Percentiles rank a stretch among this genome's conserved stretches.
phyloP scores from a whole-genome alignment of 140 eudicot genomes.

The Ambrosia hybrid region DNA sequence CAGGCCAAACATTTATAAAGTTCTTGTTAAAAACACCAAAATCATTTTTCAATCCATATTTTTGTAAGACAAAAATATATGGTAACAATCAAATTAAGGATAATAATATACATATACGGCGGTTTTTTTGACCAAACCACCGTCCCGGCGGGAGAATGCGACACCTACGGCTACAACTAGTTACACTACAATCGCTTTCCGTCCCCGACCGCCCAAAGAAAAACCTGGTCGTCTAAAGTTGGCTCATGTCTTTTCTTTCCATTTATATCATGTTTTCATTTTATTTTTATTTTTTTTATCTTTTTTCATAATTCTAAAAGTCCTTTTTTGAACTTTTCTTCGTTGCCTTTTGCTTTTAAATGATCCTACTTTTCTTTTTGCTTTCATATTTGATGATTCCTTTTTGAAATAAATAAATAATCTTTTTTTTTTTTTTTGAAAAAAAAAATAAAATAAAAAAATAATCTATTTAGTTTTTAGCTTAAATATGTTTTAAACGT shows the following conservation, averaged over 20 bases:
- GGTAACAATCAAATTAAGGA: slow-evolving; percentile 3
- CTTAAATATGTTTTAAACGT: background rate
- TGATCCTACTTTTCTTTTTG: slow-evolving; percentile 6
- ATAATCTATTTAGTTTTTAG: background rate
- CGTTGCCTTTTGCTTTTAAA: background rate
- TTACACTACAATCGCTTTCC: slow-evolving; percentile 29
- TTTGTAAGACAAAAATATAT: too few relatives aligned
- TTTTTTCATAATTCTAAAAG: slow-evolving; percentile 13
- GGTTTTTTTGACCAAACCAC: slow-evolving; percentile 37
- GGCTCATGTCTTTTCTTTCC: slow-evolving; percentile 31
- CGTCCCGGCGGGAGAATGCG: slow-evolving; percentile 19
- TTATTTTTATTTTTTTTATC: too few relatives aligned
- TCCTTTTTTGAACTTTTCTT: slow-evolving; percentile 14
- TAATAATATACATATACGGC: background rate
- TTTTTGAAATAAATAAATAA: background rate
- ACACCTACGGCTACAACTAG: background rate
- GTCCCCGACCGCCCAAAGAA: slow-evolving; percentile 44
- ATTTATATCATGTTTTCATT: too few relatives aligned
- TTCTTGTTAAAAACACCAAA: too few relatives aligned
- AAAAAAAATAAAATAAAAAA: too few relatives aligned
- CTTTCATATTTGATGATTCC: slow-evolving; percentile 9
- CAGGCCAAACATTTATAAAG: too few relatives aligned
- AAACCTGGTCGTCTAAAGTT: slow-evolving; percentile 29
- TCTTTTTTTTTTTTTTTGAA: too few relatives aligned
- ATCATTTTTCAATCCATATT: too few relatives aligned